phyloP scores from a whole-genome alignment of 208 protist species.

The Kentomonas sorsogonicus region DNA sequence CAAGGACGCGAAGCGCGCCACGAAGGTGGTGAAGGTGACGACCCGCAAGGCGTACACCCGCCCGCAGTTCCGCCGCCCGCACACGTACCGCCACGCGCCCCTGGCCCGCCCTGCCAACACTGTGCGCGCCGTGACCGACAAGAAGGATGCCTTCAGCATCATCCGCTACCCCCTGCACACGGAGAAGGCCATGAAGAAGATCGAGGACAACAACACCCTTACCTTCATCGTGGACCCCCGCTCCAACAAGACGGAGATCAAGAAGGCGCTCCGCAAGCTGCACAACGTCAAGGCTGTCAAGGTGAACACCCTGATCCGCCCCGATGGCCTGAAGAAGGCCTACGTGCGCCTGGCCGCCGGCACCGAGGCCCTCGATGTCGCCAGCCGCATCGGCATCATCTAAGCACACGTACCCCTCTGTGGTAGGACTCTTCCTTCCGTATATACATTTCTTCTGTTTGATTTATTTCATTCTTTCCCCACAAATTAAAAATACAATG shows the following conservation, averaged over 20 bases:
- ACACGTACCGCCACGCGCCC: constrained; percentile 90
- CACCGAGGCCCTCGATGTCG: constrained; percentile 97
- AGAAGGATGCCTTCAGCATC: constrained; percentile 86
- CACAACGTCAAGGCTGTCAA: constrained; percentile 97
- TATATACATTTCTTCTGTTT: constrained; percentile 19
- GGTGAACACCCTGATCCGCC: constrained; percentile 99
- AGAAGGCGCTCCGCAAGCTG: constrained; percentile 96
- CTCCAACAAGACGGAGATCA: constrained; percentile 98
- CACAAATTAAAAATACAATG: constrained; percentile 6
- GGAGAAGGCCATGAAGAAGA: constrained; percentile 99
- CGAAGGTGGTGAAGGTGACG: constrained; percentile 83
- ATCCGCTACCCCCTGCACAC: constrained; percentile 98
- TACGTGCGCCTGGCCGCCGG: constrained; percentile 95
- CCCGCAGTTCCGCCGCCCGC: constrained; percentile 95
- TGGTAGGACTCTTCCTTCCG: constrained; percentile 5
- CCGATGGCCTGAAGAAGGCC: constrained; percentile 98
- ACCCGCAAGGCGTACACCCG: constrained; percentile 95
- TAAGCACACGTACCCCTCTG: constrained; percentile 32
- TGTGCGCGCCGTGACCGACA: constrained; percentile 75
- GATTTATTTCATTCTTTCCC: constrained; percentile 14
- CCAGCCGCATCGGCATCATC: constrained; percentile 96
- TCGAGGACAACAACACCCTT: constrained; percentile 99
- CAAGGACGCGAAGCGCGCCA: constrained; percentile 50
- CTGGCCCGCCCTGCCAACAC: constrained; percentile 90
- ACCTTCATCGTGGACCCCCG: constrained; percentile 98